These are phyloP conservation scores for Conticribra guillardii DNA, from an alignment of 108 stramenopile species.

Conservation along the genomic window DNA sequence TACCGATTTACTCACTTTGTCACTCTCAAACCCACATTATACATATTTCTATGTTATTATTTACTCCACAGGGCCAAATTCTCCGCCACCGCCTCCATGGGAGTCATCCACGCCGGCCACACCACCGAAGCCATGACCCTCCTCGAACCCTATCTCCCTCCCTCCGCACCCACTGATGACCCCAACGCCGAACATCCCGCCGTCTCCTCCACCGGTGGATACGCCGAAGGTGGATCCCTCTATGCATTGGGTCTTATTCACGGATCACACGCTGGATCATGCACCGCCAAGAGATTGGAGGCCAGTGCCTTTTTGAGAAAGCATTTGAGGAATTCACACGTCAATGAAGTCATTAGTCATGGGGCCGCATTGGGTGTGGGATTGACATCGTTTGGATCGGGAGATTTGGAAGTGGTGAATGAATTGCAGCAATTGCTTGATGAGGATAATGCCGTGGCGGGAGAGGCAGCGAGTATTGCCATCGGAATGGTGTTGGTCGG, in stretches of 20 bases:
- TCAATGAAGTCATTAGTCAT: conserved; percentile 96
- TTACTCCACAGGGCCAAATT: conserved; percentile 90
- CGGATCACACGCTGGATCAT: conserved; percentile 82
- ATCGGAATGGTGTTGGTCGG: conserved; percentile 98
- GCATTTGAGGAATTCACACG: conserved; percentile 82
- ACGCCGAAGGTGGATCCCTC: conserved; percentile 95
- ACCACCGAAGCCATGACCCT: conserved; percentile 95
- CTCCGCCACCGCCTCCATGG: conserved; percentile 95
- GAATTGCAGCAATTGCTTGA: conserved; percentile 94
- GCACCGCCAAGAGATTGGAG: conserved; percentile 86
- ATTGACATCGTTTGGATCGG: conserved; percentile 94
- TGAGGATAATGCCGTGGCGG: conserved; percentile 96
- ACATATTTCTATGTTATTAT: not conserved
- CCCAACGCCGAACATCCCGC: conserved; percentile 50
- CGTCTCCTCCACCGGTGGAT: conserved; percentile 83
- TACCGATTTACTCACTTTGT: too few relatives aligned
- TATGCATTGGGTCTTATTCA: conserved; percentile 99
- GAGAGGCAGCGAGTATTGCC: conserved; percentile 97
- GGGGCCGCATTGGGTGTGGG: conserved; percentile 99
- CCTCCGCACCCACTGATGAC: conserved; percentile 58
- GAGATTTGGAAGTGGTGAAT: conserved; percentile 82
- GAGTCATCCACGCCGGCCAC: conserved; percentile 98
- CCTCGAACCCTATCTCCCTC: conserved; percentile 97
- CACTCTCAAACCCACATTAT: conserved; percentile 7
- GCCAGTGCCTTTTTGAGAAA: conserved; percentile 71